Evolutionary conservation across 2,329 filamentous ascomycete genomes (phyloP).

Genomic region (Camillea tinctor): DNA sequence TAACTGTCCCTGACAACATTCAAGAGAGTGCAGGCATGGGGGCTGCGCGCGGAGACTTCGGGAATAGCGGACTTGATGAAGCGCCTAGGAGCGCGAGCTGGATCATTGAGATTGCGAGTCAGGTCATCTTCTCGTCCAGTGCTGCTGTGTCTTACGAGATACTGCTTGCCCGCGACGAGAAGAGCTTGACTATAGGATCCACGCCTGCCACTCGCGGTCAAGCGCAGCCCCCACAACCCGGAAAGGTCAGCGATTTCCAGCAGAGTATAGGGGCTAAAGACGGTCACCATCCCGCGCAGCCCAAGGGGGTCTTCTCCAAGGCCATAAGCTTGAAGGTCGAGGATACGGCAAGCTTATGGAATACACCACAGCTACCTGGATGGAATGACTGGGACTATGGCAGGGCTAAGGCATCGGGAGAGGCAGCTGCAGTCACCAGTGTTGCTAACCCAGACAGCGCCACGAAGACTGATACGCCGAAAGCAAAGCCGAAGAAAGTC

Average conservation of each 20-base stretch:
- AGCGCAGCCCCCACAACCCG: slow-evolving; percentile 58
- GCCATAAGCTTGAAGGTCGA: slow-evolving; percentile 78
- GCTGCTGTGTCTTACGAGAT: slow-evolving; percentile 88
- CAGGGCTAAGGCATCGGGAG: slow-evolving; percentile 27
- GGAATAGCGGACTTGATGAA: slow-evolving; percentile 44
- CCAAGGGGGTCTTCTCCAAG: slow-evolving; percentile 78
- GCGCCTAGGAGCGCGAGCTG: slow-evolving; percentile 59
- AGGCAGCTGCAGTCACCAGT: slow-evolving; percentile 19
- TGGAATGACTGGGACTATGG: slow-evolving; percentile 48
- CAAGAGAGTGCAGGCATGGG: slow-evolving; percentile 59
- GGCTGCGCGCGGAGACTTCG: slow-evolving; percentile 46
- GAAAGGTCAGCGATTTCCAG: slow-evolving; percentile 75
- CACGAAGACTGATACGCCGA: slow-evolving; percentile 21
- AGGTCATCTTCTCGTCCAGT: slow-evolving; percentile 89
- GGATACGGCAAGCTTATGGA: slow-evolving; percentile 88
- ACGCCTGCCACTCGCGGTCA: slow-evolving; percentile 46
- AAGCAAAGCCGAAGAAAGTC: slow-evolving; percentile 68
- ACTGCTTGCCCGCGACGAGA: slow-evolving; percentile 79
- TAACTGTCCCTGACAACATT: slow-evolving; percentile 77
- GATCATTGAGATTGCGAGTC: slow-evolving; percentile 88
- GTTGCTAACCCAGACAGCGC: slow-evolving; percentile 22
- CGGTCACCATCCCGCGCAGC: slow-evolving; percentile 60
- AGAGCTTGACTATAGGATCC: slow-evolving; percentile 68
- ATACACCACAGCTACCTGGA: slow-evolving; percentile 78
- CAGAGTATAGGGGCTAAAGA: slow-evolving; percentile 57